phyloP scores from a whole-genome alignment of 495 filamentous ascomycete genomes.

The Thozetella sp. region DNA sequence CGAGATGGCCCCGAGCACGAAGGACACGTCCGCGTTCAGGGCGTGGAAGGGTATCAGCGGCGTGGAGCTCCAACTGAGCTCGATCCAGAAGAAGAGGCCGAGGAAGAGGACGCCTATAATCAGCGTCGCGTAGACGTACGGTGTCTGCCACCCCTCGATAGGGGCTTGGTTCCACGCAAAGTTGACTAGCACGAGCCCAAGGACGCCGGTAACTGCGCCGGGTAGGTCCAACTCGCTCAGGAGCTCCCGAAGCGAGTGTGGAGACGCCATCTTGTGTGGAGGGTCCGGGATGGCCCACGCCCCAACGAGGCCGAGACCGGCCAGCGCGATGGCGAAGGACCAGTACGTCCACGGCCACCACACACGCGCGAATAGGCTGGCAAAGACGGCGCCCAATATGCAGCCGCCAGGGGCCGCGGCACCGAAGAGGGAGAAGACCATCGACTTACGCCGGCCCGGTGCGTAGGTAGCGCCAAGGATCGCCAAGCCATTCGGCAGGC shows the following conservation, averaged over 20 bases:
- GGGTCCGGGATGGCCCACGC: conserved; percentile 44
- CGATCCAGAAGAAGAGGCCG: conserved; percentile 50
- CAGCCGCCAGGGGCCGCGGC: conserved; percentile 60
- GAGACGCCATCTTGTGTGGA: conserved; percentile 25
- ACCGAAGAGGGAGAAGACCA: conserved; percentile 67
- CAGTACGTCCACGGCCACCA: conserved; percentile 75
- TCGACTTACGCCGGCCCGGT: conserved; percentile 57
- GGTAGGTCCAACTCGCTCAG: conserved; percentile 44
- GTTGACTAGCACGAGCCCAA: conserved; percentile 59
- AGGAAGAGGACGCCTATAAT: conserved; percentile 55
- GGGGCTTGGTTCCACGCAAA: conserved; percentile 65
- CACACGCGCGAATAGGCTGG: conserved; percentile 50
- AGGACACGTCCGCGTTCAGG: conserved; percentile 49
- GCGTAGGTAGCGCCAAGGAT: conserved; percentile 56
- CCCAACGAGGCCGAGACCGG: conserved; percentile 37
- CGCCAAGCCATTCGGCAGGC: conserved; percentile 65
- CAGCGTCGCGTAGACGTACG: conserved; percentile 57
- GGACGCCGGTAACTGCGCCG: conserved; percentile 52
- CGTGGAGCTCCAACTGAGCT: conserved; percentile 36
- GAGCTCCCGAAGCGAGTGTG: conserved; percentile 14
- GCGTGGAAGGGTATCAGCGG: conserved; percentile 58
- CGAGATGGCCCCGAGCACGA: conserved; percentile 55
- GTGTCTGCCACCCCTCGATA: conserved; percentile 56
- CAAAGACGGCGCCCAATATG: conserved; percentile 51
- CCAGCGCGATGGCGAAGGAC: conserved; percentile 51